Evolutionary conservation across 129 eudicot species (phyloP).

Genomic region (Flaveria linearis): DNA sequence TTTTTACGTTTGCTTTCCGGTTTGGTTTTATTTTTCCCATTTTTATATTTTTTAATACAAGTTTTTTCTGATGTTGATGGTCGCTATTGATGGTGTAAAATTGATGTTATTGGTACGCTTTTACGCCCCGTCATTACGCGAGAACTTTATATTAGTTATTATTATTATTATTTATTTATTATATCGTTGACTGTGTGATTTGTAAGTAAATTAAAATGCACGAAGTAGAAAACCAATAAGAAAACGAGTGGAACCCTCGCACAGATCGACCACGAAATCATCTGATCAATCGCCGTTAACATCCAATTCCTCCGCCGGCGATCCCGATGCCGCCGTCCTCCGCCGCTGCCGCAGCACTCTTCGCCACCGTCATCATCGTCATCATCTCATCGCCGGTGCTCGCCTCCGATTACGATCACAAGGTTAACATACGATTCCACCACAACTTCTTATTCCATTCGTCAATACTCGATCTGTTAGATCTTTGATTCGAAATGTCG

Average conservation of each 20-base stretch:
- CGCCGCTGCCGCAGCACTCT: constrained; percentile 24
- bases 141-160: too few relatives aligned
- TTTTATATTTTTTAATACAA: too few relatives aligned
- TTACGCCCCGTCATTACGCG: too few relatives aligned
- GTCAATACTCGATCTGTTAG: constrained; percentile 10
- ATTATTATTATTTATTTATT: not conserved
- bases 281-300: constrained; percentile 29
- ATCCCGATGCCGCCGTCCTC: constrained; percentile 62
- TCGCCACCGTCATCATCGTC: constrained; percentile 36
- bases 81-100: too few relatives aligned
- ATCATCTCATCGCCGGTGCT: constrained; percentile 49
- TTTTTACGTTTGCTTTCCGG: too few relatives aligned
- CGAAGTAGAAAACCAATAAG: not conserved
- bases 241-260: constrained; percentile 14
- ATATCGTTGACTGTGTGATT: constrained; percentile 25
- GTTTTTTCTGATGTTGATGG: too few relatives aligned
- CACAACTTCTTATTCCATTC: not conserved
- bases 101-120: too few relatives aligned
- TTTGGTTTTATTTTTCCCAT: too few relatives aligned
- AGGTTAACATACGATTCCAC: constrained; percentile 40
- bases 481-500: constrained; percentile 13
- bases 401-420: constrained; percentile 82
- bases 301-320: constrained; percentile 55
- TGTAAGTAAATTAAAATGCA: constrained; percentile 27
- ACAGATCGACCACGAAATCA: constrained; percentile 27